Evolutionary conservation across 192 early-diverging fungal genomes (phyloP).

Genomic region (Coemansia sp.): DNA sequence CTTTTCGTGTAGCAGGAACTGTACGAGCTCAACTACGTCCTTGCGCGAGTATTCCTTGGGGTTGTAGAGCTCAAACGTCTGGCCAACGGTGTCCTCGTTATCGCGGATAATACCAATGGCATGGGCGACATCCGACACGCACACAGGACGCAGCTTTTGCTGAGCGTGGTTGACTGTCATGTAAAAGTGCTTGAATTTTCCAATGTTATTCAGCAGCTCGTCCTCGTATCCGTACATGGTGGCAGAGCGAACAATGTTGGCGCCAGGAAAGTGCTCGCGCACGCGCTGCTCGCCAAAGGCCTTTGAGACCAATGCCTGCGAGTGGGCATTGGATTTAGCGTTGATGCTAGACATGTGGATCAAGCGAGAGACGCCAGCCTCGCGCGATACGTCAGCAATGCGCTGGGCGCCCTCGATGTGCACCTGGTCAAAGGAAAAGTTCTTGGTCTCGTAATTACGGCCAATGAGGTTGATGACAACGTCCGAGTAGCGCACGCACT

Average conservation of each 20-base stretch:
- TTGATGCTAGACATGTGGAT: constrained; percentile 89
- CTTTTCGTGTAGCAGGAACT: constrained; percentile 59
- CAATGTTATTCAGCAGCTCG: constrained; percentile 87
- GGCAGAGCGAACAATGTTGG: constrained; percentile 90
- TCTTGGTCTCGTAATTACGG: constrained; percentile 88
- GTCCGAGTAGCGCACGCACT: constrained; percentile 89
- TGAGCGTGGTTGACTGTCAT: constrained; percentile 39
- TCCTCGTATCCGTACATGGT: constrained; percentile 92
- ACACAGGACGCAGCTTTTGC: constrained; percentile 50
- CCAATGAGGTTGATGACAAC: constrained; percentile 95
- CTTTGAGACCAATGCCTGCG: constrained; percentile 83
- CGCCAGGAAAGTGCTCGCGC: constrained; percentile 84
- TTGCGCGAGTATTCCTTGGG: constrained; percentile 71
- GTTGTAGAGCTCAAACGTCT: constrained; percentile 89
- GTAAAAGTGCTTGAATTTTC: constrained; percentile 53
- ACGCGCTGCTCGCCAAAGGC: constrained; percentile 90
- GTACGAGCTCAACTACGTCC: constrained; percentile 71
- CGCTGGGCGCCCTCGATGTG: constrained; percentile 80
- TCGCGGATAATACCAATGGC: constrained; percentile 75
- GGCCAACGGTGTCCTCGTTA: constrained; percentile 72
- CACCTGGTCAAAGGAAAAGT: constrained; percentile 84
- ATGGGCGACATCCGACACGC: constrained; percentile 83
- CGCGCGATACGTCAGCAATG: constrained; percentile 75
- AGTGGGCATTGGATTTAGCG: constrained; percentile 71
- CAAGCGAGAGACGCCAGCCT: constrained; percentile 79